Evolutionary conservation across 106 monocot genomes (phyloP).

Genomic region (Chionographis japonica): DNA sequence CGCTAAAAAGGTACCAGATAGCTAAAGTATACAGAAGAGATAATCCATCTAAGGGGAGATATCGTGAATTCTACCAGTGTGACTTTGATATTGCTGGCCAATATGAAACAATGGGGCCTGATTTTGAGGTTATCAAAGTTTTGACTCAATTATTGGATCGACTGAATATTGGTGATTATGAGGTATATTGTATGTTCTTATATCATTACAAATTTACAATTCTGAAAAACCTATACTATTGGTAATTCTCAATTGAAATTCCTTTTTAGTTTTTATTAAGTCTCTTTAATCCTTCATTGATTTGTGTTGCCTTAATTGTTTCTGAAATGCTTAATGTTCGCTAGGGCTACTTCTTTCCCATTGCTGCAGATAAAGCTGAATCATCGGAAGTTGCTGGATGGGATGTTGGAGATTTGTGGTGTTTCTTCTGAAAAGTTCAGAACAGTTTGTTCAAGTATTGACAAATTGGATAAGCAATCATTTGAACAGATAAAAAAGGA

Average conservation of each 20-base stretch:
- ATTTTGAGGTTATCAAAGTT: slow-evolving; percentile 89
- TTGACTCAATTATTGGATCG: slow-evolving; percentile 79
- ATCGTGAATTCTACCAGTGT: slow-evolving; percentile 98
- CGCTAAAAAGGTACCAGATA: slow-evolving; percentile 92
- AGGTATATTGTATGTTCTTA: slow-evolving; percentile 35
- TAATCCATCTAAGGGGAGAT: slow-evolving; percentile 95
- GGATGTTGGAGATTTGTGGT: slow-evolving; percentile 97
- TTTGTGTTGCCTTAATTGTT: too few relatives aligned
- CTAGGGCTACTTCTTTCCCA: neutral
- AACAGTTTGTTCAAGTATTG: slow-evolving; percentile 98
- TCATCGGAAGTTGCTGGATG: slow-evolving; percentile 89
- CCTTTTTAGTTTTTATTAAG: neutral
- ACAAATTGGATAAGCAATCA: slow-evolving; percentile 93
- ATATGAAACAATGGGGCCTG: slow-evolving; percentile 85
- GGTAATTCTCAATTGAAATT: neutral
- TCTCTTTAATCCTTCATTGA: neutral
- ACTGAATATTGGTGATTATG: slow-evolving; percentile 80
- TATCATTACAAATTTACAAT: neutral
- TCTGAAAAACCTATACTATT: neutral
- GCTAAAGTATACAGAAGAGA: slow-evolving; percentile 97
- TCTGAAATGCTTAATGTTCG: neutral
- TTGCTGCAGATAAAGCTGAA: slow-evolving; percentile 86
- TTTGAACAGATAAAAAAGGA: slow-evolving; percentile 94
- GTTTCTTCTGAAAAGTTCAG: slow-evolving; percentile 92
- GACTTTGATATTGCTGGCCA: slow-evolving; percentile 97